A percentile compares a stretch with the other conserved stretches of the same genome.
phyloP scores from a whole-genome alignment of 2,329 filamentous ascomycete species.

The Colletotrichum sp. region DNA sequence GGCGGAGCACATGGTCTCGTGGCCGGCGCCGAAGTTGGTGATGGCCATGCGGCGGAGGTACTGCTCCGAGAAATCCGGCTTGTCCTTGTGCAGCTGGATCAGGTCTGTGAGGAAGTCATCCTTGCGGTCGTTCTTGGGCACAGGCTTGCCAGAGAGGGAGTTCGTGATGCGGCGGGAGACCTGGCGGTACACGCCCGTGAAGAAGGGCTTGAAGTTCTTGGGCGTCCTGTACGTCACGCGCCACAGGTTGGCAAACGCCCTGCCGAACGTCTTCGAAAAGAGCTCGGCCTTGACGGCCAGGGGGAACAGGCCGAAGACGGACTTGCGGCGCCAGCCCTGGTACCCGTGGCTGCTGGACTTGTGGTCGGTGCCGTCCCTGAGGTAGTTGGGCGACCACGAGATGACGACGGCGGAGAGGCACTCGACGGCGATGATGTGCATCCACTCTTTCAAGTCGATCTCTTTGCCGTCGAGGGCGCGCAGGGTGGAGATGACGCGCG shows the following conservation, averaged over 20 bases:
- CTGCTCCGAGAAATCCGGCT: slow-evolving; percentile 49
- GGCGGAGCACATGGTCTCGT: slow-evolving; percentile 60
- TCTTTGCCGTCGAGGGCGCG: slow-evolving; percentile 39
- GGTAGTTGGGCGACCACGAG: slow-evolving; percentile 56
- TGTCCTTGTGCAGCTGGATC: slow-evolving; percentile 48
- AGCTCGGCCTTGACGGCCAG: slow-evolving; percentile 42
- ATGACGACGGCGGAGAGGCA: slow-evolving; percentile 55
- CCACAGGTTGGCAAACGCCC: slow-evolving; percentile 49
- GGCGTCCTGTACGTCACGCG: slow-evolving; percentile 49
- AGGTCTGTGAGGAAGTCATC: slow-evolving; percentile 52
- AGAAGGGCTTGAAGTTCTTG: slow-evolving; percentile 51
- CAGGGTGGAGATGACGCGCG: slow-evolving; percentile 39
- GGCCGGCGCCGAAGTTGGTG: slow-evolving; percentile 61
- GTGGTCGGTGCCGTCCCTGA: slow-evolving; percentile 48
- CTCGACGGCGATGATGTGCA: slow-evolving; percentile 61
- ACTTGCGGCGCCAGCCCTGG: slow-evolving; percentile 56
- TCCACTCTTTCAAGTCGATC: slow-evolving; percentile 59
- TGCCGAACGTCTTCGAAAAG: slow-evolving; percentile 37
- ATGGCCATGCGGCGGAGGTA: slow-evolving; percentile 58
- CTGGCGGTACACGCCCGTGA: slow-evolving; percentile 39
- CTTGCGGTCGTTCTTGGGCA: slow-evolving; percentile 31
- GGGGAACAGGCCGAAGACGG: slow-evolving; percentile 57
- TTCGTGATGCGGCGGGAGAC: slow-evolving; percentile 39
- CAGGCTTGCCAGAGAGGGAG: slow-evolving; percentile 20
- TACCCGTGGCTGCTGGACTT: slow-evolving; percentile 55